Percentiles rank a stretch among this genome's conserved stretches.
Evolutionary conservation across 2,329 filamentous ascomycete species (phyloP).

Genomic region (Trichoderma asperellum): DNA sequence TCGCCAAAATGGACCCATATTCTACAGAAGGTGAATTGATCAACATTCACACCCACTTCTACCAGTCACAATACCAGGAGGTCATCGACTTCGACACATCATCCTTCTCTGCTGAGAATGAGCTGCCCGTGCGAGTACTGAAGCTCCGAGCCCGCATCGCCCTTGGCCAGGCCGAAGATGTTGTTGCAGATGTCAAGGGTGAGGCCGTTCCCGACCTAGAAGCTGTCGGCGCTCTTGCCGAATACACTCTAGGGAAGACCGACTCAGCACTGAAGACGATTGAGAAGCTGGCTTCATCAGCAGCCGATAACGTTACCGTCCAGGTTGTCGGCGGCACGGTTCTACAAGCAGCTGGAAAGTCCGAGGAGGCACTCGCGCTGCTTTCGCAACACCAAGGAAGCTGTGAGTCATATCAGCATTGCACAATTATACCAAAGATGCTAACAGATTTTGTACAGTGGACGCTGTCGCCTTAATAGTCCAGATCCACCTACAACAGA

Average conservation of each 20-base stretch:
- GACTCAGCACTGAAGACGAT: conserved; percentile 65
- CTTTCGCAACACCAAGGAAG: conserved; percentile 84
- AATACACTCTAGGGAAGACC: conserved; percentile 62
- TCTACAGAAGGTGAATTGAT: conserved; percentile 72
- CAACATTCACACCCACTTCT: conserved; percentile 72
- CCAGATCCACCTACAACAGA: conserved; percentile 90
- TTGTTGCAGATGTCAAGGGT: conserved; percentile 69
- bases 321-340: conserved; percentile 83
- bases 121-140: conserved; percentile 74
- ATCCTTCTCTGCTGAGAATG: conserved; percentile 77
- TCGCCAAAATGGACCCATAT: conserved; percentile 66
- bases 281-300: conserved; percentile 68
- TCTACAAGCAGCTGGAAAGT: conserved; percentile 75
- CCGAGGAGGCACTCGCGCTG: conserved; percentile 82
- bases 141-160: conserved; percentile 82
- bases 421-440: not conserved
- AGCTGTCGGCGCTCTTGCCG: conserved; percentile 76
- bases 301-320: conserved; percentile 75
- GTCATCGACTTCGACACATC: conserved; percentile 85
- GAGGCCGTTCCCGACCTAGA: conserved; percentile 72
- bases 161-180: conserved; percentile 74
- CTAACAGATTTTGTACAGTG: conserved; percentile 47
- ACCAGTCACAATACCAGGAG: conserved; percentile 82
- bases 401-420: conserved; percentile 55
- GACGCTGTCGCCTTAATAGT: conserved; percentile 84